phyloP scores from a whole-genome alignment of 1,139 yeast species.

The Protomyces arabidopsidicola region DNA sequence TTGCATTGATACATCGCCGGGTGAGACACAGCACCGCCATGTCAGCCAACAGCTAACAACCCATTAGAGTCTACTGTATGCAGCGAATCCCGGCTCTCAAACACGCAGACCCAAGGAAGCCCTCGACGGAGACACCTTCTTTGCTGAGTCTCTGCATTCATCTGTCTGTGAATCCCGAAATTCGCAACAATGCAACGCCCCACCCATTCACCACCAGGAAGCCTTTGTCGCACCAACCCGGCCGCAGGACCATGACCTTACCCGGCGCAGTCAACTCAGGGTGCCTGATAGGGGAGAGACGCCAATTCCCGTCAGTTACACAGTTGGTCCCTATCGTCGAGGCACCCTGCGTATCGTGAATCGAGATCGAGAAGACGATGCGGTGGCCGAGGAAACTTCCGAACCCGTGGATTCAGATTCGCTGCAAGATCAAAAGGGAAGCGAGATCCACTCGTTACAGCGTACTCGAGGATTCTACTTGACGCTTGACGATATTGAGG shows the following conservation, averaged over 20 bases:
- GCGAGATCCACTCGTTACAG: background rate
- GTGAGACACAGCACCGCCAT: background rate
- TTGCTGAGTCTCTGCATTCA: too few relatives aligned
- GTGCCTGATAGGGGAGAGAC: background rate
- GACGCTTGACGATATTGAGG: too few relatives aligned
- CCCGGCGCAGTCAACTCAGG: too few relatives aligned
- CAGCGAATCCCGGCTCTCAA: background rate
- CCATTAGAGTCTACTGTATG: background rate
- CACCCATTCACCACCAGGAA: background rate
- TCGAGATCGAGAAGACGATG: background rate
- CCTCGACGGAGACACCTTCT: too few relatives aligned
- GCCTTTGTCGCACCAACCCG: background rate
- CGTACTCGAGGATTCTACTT: too few relatives aligned
- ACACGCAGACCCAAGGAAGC: background rate
- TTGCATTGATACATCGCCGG: background rate
- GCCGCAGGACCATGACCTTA: background rate
- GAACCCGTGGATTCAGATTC: background rate
- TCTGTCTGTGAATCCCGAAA: background rate
- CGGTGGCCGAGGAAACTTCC: background rate
- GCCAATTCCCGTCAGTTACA: background rate
- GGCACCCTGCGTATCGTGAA: background rate
- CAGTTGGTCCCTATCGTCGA: background rate
- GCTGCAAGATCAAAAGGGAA: background rate
- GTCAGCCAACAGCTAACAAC: background rate
- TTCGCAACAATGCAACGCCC: background rate